Evolutionary conservation across 2,329 filamentous ascomycete species (phyloP).

Genomic region (Diaporthe amygdali): DNA sequence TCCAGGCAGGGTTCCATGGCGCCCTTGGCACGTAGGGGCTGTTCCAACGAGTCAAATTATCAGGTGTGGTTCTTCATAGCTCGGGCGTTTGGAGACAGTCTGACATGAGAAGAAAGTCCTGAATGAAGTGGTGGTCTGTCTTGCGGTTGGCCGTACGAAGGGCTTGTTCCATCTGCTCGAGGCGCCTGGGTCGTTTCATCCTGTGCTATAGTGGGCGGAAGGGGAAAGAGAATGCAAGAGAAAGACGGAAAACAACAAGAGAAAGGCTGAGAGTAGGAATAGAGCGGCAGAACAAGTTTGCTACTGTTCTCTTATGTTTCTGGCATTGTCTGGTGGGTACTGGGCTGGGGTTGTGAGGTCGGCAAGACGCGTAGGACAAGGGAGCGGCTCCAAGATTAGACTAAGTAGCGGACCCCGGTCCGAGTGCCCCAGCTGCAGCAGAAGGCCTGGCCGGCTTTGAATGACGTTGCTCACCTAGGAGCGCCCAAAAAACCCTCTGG

Average conservation of each 20-base stretch:
- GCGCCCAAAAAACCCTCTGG: neutral
- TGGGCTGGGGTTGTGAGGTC: neutral
- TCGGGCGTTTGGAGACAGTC: neutral
- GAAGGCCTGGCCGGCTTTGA: neutral
- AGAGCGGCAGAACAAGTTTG: neutral
- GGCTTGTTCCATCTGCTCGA: constrained; percentile 8
- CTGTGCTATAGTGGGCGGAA: neutral
- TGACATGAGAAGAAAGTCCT: constrained; percentile 14
- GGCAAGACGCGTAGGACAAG: neutral
- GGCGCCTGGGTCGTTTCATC: constrained; percentile 2
- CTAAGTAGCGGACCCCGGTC: neutral
- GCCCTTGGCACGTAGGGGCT: neutral
- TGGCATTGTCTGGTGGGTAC: neutral
- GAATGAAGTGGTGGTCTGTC: constrained; percentile 16
- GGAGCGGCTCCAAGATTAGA: neutral
- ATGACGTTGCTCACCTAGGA: neutral
- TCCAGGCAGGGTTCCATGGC: constrained; percentile 49
- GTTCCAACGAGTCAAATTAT: neutral
- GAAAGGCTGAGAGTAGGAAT: no score
- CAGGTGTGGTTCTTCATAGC: neutral
- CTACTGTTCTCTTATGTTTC: no score
- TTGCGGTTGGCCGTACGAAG: constrained; percentile 7
- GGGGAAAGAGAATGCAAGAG: neutral
- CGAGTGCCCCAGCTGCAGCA: neutral
- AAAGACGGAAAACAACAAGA: neutral